Evolutionary conservation across 164 flowering plant genomes (phyloP), one percentile per base, ranked within the genome.

Genomic region (Annona squamosa): DNA sequence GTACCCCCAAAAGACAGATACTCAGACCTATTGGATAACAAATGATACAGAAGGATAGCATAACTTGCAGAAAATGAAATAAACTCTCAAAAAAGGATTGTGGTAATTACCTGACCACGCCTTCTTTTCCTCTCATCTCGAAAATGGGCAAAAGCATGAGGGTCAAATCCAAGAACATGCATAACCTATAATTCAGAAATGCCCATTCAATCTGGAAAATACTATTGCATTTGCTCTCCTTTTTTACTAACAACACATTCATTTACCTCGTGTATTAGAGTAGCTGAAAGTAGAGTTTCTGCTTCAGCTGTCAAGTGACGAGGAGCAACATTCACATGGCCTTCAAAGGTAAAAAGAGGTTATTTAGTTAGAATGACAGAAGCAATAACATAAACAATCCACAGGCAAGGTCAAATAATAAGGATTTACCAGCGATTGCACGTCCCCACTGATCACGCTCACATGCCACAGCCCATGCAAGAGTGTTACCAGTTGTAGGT

Each of bases 151-250:
- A 96, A 96, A 77, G 99, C 99, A 84, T 96, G 99, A 63, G 99
- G 99, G 82, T 96, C 99, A 85, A 96, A 96, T 48, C 99, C 99
- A 78, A 96, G 97, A 80, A 96, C 99, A 78, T 96, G 99, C 97
- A 96, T 96, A 47, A 96, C 99, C 99, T 95, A 78, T 67, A 75
- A 66, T 42, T 44, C 5, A 65, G 70, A 76, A 64, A 2, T 44
- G 52, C 19, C 3, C 9, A 77, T 81, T 19, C 79, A 43, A 48
- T 67, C 59, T 46, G 66, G 13, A n/a, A 77, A 63, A 4, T 37
- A 66, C 17, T 19, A 9, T 2, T 42, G 52, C 42, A 10, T 46
- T 7, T 46, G 18, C 61, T n/a, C 43, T 17, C 37, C 63, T 37
- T 71, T 65, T 70, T 26, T 26, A 26, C 46, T 42, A 65, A 46